phyloP scores from a whole-genome alignment of 805 yeast genomes.

The Debaryomyces hansenii region DNA sequence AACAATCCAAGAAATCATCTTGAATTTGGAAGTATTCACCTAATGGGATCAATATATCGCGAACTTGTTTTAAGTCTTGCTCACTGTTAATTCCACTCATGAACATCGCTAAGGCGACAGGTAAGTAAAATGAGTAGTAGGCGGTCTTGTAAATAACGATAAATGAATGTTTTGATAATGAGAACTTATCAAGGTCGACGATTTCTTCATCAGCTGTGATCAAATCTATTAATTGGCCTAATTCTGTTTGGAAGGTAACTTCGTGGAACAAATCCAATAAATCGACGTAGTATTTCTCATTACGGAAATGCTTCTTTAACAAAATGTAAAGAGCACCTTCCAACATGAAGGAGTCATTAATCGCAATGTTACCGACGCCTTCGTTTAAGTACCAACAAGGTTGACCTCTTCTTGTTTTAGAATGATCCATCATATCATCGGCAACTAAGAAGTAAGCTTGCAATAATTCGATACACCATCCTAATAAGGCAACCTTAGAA shows the following conservation, averaged over 20 bases:
- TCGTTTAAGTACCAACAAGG: constrained; percentile 92
- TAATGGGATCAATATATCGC: constrained; percentile 83
- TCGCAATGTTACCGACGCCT: constrained; percentile 88
- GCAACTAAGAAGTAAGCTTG: constrained; percentile 97
- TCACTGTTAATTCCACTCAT: constrained; percentile 77
- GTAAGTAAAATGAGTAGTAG: constrained; percentile 93
- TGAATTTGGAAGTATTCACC: constrained; percentile 99
- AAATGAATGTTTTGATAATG: constrained; percentile 87
- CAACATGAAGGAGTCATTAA: constrained; percentile 94
- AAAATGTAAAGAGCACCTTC: constrained; percentile 91
- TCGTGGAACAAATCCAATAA: constrained; percentile 93
- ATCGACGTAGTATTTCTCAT: constrained; percentile 82
- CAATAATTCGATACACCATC: constrained; percentile 92
- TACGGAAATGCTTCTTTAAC: constrained; percentile 83
- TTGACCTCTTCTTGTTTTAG: constrained; percentile 96
- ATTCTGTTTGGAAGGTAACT: constrained; percentile 94
- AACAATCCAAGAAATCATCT: constrained; percentile 95
- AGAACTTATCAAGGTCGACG: constrained; percentile 85
- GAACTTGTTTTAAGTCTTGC: constrained; percentile 82
- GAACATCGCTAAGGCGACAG: constrained; percentile 95
- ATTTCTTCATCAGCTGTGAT: constrained; percentile 96
- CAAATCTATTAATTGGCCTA: constrained; percentile 93
- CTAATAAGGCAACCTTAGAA: constrained; percentile 81
- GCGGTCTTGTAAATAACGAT: constrained; percentile 97
- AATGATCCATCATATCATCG: constrained; percentile 97